Evolutionary conservation across 805 yeast genomes (phyloP).

Genomic region (Metschnikowia continentalis): DNA sequence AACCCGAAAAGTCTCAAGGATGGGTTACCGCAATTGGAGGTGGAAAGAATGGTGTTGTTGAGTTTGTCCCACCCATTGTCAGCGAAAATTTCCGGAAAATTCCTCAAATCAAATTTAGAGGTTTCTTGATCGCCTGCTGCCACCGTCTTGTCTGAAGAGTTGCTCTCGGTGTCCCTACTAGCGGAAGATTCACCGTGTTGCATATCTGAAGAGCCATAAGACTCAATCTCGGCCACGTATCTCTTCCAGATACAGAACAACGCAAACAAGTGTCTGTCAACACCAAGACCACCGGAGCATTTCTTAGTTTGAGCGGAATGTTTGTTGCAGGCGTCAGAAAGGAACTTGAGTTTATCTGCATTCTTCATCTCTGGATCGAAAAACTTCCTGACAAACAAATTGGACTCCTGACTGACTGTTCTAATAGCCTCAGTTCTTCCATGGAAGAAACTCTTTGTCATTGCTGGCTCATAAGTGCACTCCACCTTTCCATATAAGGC

Average conservation of each 20-base stretch:
- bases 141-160: slow-evolving; percentile 30
- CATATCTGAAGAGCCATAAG: slow-evolving; percentile 6
- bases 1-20: slow-evolving; percentile 55
- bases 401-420: slow-evolving; percentile 76
- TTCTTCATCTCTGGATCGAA: slow-evolving; percentile 62
- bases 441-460: slow-evolving; percentile 84
- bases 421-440: slow-evolving; percentile 93
- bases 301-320: slow-evolving; percentile 67
- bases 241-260: slow-evolving; percentile 83
- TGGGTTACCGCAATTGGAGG: slow-evolving; percentile 60
- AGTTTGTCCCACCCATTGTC: slow-evolving; percentile 86
- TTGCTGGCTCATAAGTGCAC: slow-evolving; percentile 93
- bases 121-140: slow-evolving; percentile 19
- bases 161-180: slow-evolving; percentile 9
- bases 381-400: slow-evolving; percentile 77
- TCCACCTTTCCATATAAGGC: slow-evolving; percentile 91
- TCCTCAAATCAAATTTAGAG: slow-evolving; percentile 19
- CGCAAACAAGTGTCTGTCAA: slow-evolving; percentile 87
- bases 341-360: slow-evolving; percentile 52
- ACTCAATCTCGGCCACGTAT: slow-evolving; percentile 35
- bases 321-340: slow-evolving; percentile 64
- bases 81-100: slow-evolving; percentile 71
- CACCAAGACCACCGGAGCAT: slow-evolving; percentile 79
- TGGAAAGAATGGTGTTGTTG: slow-evolving; percentile 65
- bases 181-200: slow-evolving; percentile 9